These are phyloP conservation scores for Neurospora sublineolata DNA, from an alignment of 495 filamentous ascomycete species.

Conservation along the genomic window DNA sequence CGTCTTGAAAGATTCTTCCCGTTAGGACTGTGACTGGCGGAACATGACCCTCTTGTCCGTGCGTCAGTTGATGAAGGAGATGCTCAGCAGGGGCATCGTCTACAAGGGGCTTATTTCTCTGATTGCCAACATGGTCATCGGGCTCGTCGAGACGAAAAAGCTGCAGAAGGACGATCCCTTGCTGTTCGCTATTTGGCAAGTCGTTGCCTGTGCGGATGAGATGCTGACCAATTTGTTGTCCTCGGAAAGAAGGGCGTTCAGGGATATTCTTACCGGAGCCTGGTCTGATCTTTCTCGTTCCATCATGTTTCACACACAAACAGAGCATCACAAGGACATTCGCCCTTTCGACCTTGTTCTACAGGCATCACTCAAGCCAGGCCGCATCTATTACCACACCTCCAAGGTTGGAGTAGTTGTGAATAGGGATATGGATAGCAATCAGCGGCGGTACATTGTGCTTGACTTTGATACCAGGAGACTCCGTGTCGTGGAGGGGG, in stretches of 20 bases:
- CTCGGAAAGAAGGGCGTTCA: neutral
- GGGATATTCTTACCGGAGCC: neutral
- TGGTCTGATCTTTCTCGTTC: neutral
- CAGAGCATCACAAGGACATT: neutral
- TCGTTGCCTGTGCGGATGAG: neutral
- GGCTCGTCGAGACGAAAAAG: neutral
- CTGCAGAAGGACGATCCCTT: neutral
- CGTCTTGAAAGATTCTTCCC: neutral
- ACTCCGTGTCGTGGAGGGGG: neutral
- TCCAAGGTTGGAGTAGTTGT: neutral
- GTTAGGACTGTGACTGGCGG: neutral
- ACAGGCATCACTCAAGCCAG: neutral
- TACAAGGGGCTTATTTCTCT: neutral
- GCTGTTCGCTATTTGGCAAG: neutral
- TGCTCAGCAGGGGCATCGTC: neutral
- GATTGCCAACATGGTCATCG: neutral
- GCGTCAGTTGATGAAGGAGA: neutral
- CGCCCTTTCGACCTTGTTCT: neutral
- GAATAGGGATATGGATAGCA: neutral
- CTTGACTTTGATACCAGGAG: neutral
- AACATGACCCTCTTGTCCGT: neutral
- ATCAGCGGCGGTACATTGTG: neutral
- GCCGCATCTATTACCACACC: neutral
- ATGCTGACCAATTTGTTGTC: neutral
- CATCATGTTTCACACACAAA: neutral